These are phyloP conservation scores for Talaromyces sp. DNA, from an alignment of 2,329 filamentous ascomycete species.

Conservation along the genomic window DNA sequence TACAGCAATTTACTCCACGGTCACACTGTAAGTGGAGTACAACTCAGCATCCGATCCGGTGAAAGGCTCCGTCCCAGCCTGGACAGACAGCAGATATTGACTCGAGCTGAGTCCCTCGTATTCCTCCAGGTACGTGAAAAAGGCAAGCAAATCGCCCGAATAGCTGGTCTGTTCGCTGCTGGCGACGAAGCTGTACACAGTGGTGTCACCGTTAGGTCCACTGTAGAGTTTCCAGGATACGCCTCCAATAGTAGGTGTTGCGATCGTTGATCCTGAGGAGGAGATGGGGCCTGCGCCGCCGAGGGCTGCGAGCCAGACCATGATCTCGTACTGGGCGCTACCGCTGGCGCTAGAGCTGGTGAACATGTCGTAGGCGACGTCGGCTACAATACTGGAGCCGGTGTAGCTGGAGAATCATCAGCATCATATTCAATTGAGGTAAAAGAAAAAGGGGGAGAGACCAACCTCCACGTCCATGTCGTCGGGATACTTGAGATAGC, in stretches of 20 bases:
- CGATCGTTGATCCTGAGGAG: slow-evolving; percentile 47
- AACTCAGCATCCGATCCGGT: slow-evolving; percentile 29
- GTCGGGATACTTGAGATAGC: slow-evolving; percentile 43
- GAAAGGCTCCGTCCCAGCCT: slow-evolving; percentile 39
- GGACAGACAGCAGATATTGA: slow-evolving; percentile 53
- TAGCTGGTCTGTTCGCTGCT: slow-evolving; percentile 49
- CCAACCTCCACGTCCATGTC: slow-evolving; percentile 45
- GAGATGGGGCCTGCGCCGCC: slow-evolving; percentile 57
- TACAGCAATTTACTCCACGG: neutral
- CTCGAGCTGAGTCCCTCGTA: slow-evolving; percentile 32
- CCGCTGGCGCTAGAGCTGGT: slow-evolving; percentile 48
- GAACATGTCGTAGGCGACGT: slow-evolving; percentile 63
- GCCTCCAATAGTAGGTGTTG: slow-evolving; percentile 53
- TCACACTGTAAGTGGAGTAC: slow-evolving; percentile 30
- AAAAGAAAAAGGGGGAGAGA: neutral
- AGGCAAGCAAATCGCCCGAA: slow-evolving; percentile 55
- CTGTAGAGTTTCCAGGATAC: slow-evolving; percentile 57
- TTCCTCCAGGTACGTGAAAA: slow-evolving; percentile 55
- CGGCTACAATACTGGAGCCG: slow-evolving; percentile 49
- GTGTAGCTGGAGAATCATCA: slow-evolving; percentile 41
- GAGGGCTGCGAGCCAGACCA: slow-evolving; percentile 62
- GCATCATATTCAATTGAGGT: neutral
- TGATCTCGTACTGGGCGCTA: slow-evolving; percentile 57
- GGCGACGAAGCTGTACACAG: slow-evolving; percentile 60
- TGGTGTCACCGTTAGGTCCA: slow-evolving; percentile 56